These are phyloP conservation scores for Boletus albobrunnescens DNA, from an alignment of 1,284 basidiomycete species.

Conservation along the genomic window DNA sequence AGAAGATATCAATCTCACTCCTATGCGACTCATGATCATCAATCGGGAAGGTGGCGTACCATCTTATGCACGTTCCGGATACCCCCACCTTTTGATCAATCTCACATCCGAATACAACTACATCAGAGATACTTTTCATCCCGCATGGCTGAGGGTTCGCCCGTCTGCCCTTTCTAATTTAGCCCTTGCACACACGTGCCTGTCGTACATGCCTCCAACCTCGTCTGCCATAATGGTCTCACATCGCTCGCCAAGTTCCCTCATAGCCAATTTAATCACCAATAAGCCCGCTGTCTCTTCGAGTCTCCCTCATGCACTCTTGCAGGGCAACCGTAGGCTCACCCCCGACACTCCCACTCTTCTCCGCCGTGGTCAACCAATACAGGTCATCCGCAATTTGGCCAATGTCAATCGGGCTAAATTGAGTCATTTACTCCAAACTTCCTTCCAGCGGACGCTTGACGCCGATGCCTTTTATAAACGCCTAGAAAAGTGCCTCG, in stretches of 20 bases:
- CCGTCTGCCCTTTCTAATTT: slow-evolving; percentile 89
- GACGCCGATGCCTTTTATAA: slow-evolving; percentile 75
- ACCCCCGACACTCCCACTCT: slow-evolving; percentile 92
- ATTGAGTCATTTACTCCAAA: slow-evolving; percentile 80
- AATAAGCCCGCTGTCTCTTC: slow-evolving; percentile 97
- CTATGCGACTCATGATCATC: slow-evolving; percentile 95
- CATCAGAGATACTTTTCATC: slow-evolving; percentile 83
- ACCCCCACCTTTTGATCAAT: slow-evolving; percentile 96
- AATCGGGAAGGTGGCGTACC: slow-evolving; percentile 96
- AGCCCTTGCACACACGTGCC: slow-evolving; percentile 81
- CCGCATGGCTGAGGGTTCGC: slow-evolving; percentile 74
- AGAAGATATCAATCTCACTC: slow-evolving; percentile 73
- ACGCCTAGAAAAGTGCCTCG: slow-evolving; percentile 73
- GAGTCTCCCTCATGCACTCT: slow-evolving; percentile 87
- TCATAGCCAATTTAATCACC: slow-evolving; percentile 97
- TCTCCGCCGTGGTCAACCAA: slow-evolving; percentile 82
- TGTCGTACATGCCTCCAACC: slow-evolving; percentile 88
- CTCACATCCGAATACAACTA: slow-evolving; percentile 84
- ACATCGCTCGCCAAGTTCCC: slow-evolving; percentile 90
- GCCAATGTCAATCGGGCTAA: slow-evolving; percentile 71
- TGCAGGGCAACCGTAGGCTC: slow-evolving; percentile 80
- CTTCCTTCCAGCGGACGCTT: slow-evolving; percentile 78
- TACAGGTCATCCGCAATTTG: slow-evolving; percentile 72
- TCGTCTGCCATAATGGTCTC: slow-evolving; percentile 96
- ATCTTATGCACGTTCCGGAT: slow-evolving; percentile 91